Base-by-base conservation (phyloP, 2,329 filamentous ascomycete species). In the Cladosporium sp. region DNA sequence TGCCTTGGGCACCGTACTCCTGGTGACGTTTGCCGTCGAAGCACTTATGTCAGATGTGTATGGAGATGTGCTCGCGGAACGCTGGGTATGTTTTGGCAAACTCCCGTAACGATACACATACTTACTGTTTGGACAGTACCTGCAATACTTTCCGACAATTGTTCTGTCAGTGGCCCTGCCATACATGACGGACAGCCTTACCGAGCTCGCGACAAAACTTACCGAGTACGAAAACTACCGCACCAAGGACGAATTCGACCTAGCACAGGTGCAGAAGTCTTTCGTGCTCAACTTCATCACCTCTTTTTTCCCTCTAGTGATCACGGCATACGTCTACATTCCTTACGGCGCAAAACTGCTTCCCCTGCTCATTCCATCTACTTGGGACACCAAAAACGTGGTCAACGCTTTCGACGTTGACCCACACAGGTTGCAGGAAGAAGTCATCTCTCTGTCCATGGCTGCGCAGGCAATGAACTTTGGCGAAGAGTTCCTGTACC, bases 211-310 rank as follows among this genome's bases (percentile, higher is more conserved):
- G 48, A 66, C 64, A 19, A 80, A 78, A 55, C 67, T 83, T 50
- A 58, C 69, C 2, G 74, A 84, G 43, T 76, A 71, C 49, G 64
- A 98, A 63, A 98, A 98, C 63, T 96, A 97, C 66, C 86, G 91
- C 59, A 96, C 89, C 0, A 79, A 86, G 50, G 88, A 91, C 57
- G 84, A 84, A 11, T 87, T 95, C 61, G 83, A 95, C 53, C 81
- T 86, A 16, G 86, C 91, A 1, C 80, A 95, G 64, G 88, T 93
- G 0, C 84, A 88, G 51, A 98, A 98, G 73, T 86, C 95, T 22
- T 97, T 98, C 62, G 83, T 97, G 8, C 80, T 97, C 62, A 95
- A 96, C 73, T 95, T 96, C 70, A 92, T 97, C 69, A 95, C 90
- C 5, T 95, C 90, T 0, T 97, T 96, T 66, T 82, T 95, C 47